phyloP scores from a whole-genome alignment of 2,329 filamentous ascomycete species.

The Thyridium curvatum region DNA sequence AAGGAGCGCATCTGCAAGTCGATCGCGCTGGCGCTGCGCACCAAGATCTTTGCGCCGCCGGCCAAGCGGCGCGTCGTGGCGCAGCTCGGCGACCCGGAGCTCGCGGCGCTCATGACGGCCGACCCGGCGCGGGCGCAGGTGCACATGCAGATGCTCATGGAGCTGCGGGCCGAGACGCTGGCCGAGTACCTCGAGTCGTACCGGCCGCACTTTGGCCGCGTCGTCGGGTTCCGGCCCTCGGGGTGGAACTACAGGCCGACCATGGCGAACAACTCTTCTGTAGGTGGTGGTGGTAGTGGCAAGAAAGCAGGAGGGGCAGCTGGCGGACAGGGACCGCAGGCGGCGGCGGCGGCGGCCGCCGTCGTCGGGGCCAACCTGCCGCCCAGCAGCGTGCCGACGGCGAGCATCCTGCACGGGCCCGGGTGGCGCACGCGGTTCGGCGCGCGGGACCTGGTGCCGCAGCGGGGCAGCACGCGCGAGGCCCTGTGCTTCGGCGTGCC shows the following conservation, averaged over 20 bases:
- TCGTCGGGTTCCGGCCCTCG: constrained; percentile 86
- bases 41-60: constrained; percentile 83
- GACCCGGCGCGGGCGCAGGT: constrained; percentile 84
- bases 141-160: constrained; percentile 95
- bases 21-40: constrained; percentile 77
- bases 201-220: constrained; percentile 74
- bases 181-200: constrained; percentile 80
- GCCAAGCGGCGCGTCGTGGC: constrained; percentile 79
- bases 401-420: constrained; percentile 47
- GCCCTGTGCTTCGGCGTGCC: constrained; percentile 90
- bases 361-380: constrained; percentile 49
- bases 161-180: constrained; percentile 85
- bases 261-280: constrained; percentile 40
- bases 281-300: background rate
- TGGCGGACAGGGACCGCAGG: too few species aligned
- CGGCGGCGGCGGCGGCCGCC: constrained; percentile 14
- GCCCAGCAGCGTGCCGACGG: constrained; percentile 42
- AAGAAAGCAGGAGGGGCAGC: too few species aligned
- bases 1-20: constrained; percentile 94
- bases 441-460: constrained; percentile 66
- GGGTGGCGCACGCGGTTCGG: constrained; percentile 73
- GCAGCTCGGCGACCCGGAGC: constrained; percentile 79
- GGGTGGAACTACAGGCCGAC: constrained; percentile 90
- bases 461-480: constrained; percentile 76
- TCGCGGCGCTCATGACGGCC: constrained; percentile 69